Conservation (phyloP, 495 filamentous ascomycete genomes). For the Xylaria grammica region DNA sequence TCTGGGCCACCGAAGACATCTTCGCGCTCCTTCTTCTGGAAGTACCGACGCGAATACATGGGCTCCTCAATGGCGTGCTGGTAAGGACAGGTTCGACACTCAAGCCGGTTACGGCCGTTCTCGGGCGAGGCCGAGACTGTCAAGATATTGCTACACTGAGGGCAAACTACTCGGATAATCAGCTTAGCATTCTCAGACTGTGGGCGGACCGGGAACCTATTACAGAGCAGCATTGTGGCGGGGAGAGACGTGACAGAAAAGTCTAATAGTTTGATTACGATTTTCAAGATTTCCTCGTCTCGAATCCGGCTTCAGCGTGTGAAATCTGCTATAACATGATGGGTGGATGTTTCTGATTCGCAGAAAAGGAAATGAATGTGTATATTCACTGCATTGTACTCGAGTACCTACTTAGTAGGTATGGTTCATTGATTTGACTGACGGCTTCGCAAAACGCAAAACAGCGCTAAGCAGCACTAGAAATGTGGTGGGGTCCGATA, state of each 20-base stretch:
- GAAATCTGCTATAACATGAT: constrained; percentile 17
- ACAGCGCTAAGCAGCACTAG: neutral
- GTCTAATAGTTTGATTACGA: neutral
- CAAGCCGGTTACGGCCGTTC: constrained; percentile 66
- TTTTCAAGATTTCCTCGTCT: neutral
- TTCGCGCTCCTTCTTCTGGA: constrained; percentile 81
- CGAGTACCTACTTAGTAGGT: too few relatives aligned
- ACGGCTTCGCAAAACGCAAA: constrained; percentile 7
- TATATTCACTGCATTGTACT: too few relatives aligned
- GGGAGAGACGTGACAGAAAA: neutral
- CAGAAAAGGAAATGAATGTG: neutral
- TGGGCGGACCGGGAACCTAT: constrained; percentile 21
- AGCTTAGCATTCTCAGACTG: constrained; percentile 15
- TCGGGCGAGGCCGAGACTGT: constrained; percentile 58
- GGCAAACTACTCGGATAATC: constrained; percentile 71
- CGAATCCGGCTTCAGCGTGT: constrained; percentile 1
- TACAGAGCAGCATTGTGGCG: constrained; percentile 72
- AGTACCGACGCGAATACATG: constrained; percentile 77
- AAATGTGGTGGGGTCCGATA: constrained; percentile 14
- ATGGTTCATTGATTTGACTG: too few relatives aligned
- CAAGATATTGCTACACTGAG: constrained; percentile 88
- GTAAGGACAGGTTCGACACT: constrained; percentile 95
- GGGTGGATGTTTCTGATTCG: neutral
- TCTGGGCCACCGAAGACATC: constrained; percentile 88
- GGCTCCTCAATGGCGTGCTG: constrained; percentile 73